These are phyloP conservation scores for Kurtzmaniella fragi DNA, from an alignment of 805 yeast genomes.

Conservation along the genomic window DNA sequence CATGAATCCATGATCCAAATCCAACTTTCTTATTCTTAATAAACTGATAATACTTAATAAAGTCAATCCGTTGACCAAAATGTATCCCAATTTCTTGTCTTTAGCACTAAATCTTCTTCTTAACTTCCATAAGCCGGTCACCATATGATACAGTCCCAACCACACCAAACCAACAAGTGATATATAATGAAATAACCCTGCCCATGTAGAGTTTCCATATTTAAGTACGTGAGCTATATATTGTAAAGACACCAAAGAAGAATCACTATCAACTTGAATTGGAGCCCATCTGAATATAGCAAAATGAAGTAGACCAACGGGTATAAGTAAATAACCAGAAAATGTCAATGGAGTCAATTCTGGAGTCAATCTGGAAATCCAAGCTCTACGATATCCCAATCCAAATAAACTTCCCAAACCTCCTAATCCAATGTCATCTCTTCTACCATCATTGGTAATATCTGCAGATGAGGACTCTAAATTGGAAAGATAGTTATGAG, in stretches of 20 bases:
- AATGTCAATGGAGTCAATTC: slow-evolving; percentile 51
- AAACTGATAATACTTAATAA: slow-evolving; percentile 34
- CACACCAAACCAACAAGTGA: slow-evolving; percentile 24
- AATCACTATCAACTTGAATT: slow-evolving; percentile 56
- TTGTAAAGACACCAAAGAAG: slow-evolving; percentile 48
- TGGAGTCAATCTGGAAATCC: slow-evolving; percentile 40
- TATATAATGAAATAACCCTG: slow-evolving; percentile 1
- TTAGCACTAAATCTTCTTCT: slow-evolving; percentile 31
- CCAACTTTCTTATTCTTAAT: slow-evolving; percentile 15
- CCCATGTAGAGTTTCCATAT: slow-evolving; percentile 4
- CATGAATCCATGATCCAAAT: slow-evolving; percentile 23
- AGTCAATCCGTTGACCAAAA: slow-evolving; percentile 30
- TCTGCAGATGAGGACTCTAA: slow-evolving; percentile 5
- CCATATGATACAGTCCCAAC: slow-evolving; percentile 46
- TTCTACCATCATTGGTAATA: slow-evolving; percentile 24
- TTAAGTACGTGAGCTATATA: slow-evolving; percentile 41
- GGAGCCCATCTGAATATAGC: slow-evolving; percentile 48
- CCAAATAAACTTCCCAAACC: slow-evolving; percentile 56
- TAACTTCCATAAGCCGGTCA: slow-evolving; percentile 50
- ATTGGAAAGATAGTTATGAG: background rate
- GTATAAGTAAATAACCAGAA: slow-evolving; percentile 52
- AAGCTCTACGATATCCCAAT: slow-evolving; percentile 45
- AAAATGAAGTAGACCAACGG: slow-evolving; percentile 43
- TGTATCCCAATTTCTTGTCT: slow-evolving; percentile 43
- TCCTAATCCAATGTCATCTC: slow-evolving; percentile 54